Base-by-base conservation (phyloP, 1,139 yeast genomes). In the Sugiyamaella pinicola region DNA sequence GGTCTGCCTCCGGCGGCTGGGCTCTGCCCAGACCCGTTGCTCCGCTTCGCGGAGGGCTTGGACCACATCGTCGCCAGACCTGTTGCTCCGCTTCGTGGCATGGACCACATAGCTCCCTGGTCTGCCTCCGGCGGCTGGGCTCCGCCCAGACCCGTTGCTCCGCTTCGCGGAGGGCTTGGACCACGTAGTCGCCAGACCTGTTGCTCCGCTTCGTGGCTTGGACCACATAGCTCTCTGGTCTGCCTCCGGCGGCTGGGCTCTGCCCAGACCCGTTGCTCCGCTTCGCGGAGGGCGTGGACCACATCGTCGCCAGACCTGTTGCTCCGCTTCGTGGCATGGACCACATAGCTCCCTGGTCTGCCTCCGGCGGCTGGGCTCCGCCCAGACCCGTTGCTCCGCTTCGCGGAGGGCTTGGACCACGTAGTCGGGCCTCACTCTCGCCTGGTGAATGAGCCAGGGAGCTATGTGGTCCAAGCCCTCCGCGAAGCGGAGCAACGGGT, bases 61-160 rank as follows among this genome's bases (percentile, higher is more conserved):
- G 9, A 26, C 31, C 31, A 4, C 31, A 26, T n/a, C n/a, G 9
- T 26, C 9, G 31, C 4, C 31, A 26, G 31, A n/a, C 9, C 31
- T 26, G 31, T n/a, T 10, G 12, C 31, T 10, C 31, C 12, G 31
- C 31, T n/a, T n/a, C 8, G n/a, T 26, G 31, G 31, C 28, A 10
- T 26, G 31, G n/a, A n/a, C n/a, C n/a, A n/a, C n/a, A n/a, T n/a
- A n/a, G n/a, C n/a, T n/a, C n/a, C n/a, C n/a, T n/a, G 31, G 31
- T 24, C 28, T 29, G 34, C 35, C 35, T 31, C 35, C 35, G 35
- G 35, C 35, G 35, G 35, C 35, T n/a, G 35, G 35, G 35, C 35
- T 12, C 35, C n/a, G 35, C 35, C 35, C 35, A n/a, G 35, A 31
- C 35, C 35, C 35, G 35, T 31, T 2, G 35, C 35, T 31, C 31